phyloP scores from a whole-genome alignment of 2,329 filamentous ascomycete genomes.

The Diaporthe citriasiana region DNA sequence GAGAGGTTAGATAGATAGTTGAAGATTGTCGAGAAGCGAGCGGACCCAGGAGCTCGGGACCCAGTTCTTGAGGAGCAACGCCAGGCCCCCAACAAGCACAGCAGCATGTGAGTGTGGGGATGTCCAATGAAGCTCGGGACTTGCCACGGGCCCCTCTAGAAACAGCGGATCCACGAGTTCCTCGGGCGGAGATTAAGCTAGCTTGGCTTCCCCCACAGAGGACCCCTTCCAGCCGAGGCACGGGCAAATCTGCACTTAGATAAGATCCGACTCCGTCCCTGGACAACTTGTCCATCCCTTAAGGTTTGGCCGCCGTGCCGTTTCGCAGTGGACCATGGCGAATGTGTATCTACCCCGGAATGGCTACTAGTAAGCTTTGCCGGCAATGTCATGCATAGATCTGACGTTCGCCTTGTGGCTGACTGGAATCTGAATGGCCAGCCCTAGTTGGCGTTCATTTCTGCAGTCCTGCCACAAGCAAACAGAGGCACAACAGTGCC shows the following conservation, averaged over 20 bases:
- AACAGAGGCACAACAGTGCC: not conserved
- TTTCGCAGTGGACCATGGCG: not conserved
- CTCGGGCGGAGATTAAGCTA: constrained; percentile 24
- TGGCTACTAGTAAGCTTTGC: not conserved
- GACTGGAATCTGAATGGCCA: not conserved
- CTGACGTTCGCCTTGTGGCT: not conserved
- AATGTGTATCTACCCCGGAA: not conserved
- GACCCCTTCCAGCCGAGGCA: constrained; percentile 11
- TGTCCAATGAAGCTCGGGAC: constrained; percentile 9
- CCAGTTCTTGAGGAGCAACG: constrained; percentile 17
- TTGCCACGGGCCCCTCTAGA: constrained; percentile 21
- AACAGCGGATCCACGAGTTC: constrained; percentile 11
- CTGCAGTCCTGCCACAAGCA: not conserved
- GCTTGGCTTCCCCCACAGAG: constrained; percentile 22
- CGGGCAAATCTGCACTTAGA: not conserved
- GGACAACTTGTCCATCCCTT: not conserved
- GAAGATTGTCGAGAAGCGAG: not conserved
- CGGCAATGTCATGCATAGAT: not conserved
- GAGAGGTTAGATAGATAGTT: constrained; percentile 7
- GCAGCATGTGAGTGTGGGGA: constrained; percentile 31
- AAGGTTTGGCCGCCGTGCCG: not conserved
- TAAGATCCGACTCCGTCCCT: constrained; percentile 12
- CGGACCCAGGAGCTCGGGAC: constrained; percentile 23
- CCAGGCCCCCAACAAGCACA: not conserved
- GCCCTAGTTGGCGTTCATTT: not conserved